Conservation (phyloP, 2,329 filamentous ascomycete genomes). For the Colletotrichum endophyticum region DNA sequence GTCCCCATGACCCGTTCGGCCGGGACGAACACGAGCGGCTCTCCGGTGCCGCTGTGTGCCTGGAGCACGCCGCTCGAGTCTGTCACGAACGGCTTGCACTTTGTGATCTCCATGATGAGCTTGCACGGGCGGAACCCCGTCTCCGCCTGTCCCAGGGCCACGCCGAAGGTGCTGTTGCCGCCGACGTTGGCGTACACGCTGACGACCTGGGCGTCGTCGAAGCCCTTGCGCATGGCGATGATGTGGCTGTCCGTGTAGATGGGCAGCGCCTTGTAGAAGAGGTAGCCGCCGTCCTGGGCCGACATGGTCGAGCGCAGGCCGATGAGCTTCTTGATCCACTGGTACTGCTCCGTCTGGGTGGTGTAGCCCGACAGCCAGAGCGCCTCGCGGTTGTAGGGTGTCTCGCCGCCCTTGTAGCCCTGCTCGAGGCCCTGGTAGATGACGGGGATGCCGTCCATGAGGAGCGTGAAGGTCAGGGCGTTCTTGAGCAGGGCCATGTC, state of each 20-base stretch:
- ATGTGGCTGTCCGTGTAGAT: neutral
- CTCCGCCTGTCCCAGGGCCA: neutral
- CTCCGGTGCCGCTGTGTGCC: constrained; percentile 6
- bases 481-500: constrained; percentile 65
- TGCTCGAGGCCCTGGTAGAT: constrained; percentile 73
- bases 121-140: constrained; percentile 15
- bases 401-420: constrained; percentile 53
- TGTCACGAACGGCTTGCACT: constrained; percentile 12
- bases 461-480: constrained; percentile 64
- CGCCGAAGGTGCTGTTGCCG: neutral
- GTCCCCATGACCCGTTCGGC: constrained; percentile 16
- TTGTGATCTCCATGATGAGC: constrained; percentile 14
- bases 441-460: constrained; percentile 66
- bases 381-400: constrained; percentile 60
- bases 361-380: constrained; percentile 60
- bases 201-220: constrained; percentile 7
- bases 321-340: constrained; percentile 14
- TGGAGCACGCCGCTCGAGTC: constrained; percentile 7
- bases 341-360: constrained; percentile 51
- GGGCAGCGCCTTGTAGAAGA: constrained; percentile 11
- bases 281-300: constrained; percentile 5
- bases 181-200: constrained; percentile 20
- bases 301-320: constrained; percentile 9
- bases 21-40: constrained; percentile 18
- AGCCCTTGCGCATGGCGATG: constrained; percentile 20